Conservation (phyloP, 331 rosid genomes). For the Telfairia occidentalis region DNA sequence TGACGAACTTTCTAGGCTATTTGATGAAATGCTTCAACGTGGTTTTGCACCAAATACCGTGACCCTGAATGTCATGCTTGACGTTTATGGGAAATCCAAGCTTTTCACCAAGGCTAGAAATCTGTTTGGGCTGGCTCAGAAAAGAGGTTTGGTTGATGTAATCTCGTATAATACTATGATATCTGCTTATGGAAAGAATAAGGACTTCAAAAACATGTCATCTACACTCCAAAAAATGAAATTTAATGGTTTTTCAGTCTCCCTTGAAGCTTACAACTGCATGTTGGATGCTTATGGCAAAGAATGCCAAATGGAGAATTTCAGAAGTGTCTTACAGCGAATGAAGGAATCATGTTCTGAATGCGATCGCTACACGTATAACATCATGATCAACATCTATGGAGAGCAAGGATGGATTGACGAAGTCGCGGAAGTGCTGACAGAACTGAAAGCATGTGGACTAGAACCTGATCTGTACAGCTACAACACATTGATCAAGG, state of each 20-base stretch:
- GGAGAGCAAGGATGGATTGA: constrained; percentile 87
- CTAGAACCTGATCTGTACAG: constrained; percentile 69
- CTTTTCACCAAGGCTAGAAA: constrained; percentile 58
- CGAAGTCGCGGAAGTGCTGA: constrained; percentile 51
- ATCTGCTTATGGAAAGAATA: constrained; percentile 63
- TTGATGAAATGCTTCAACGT: constrained; percentile 63
- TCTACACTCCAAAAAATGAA: constrained; percentile 48
- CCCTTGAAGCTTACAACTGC: constrained; percentile 79
- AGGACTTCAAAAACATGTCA: constrained; percentile 60
- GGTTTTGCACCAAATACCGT: constrained; percentile 60
- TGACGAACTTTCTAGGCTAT: constrained; percentile 70
- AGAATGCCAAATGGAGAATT: constrained; percentile 58
- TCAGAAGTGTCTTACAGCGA: constrained; percentile 49
- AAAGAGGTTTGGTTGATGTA: constrained; percentile 55
- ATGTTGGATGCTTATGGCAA: constrained; percentile 91
- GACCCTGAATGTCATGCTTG: constrained; percentile 66
- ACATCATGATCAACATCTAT: constrained; percentile 71
- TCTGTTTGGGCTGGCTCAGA: constrained; percentile 66
- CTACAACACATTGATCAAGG: constrained; percentile 84
- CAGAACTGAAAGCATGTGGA: constrained; percentile 58
- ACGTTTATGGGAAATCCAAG: constrained; percentile 75
- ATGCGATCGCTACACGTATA: constrained; percentile 69
- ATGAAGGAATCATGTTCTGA: constrained; percentile 54
- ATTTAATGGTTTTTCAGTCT: constrained; percentile 73
- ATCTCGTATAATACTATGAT: constrained; percentile 78